phyloP scores from a whole-genome alignment of 257 asterid species.

The Ocimum tenuiflorum region DNA sequence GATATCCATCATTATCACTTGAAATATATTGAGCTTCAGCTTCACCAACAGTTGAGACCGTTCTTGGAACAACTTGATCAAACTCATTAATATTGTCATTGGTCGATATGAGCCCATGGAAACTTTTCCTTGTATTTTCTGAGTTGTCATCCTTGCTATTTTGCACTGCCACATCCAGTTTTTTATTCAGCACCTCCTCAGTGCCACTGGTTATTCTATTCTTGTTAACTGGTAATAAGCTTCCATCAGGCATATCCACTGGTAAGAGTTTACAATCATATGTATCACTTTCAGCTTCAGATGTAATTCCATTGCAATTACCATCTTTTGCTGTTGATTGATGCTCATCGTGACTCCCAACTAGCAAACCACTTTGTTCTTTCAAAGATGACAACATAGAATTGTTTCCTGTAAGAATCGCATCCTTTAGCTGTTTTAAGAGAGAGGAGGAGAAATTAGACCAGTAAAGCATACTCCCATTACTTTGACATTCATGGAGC shows the following conservation, averaged over 20 bases:
- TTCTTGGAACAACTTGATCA: background rate
- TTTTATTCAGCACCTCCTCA: background rate
- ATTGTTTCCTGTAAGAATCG: constrained; percentile 33
- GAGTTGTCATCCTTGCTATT: constrained; percentile 11
- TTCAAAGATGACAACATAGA: constrained; percentile 39
- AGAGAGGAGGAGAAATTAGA: background rate
- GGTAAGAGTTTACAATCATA: constrained; percentile 14
- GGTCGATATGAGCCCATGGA: constrained; percentile 18
- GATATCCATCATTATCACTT: constrained; percentile 4
- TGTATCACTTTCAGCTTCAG: background rate
- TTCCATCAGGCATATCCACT: constrained; percentile 25
- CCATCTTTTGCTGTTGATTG: background rate
- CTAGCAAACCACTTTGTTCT: constrained; percentile 49
- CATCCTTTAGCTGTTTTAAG: constrained; percentile 17
- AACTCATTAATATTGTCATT: constrained; percentile 11
- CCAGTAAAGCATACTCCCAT: background rate
- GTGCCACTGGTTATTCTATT: constrained; percentile 20
- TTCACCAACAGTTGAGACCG: background rate
- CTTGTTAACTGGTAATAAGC: constrained; percentile 32
- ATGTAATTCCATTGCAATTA: background rate
- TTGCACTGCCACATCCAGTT: background rate
- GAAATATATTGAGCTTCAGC: background rate
- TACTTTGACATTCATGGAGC: background rate
- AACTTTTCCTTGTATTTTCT: constrained; percentile 7
- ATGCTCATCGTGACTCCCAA: constrained; percentile 23